phyloP scores from a whole-genome alignment of 768 basidiomycete genomes.

The Rhodotorula graminis region DNA sequence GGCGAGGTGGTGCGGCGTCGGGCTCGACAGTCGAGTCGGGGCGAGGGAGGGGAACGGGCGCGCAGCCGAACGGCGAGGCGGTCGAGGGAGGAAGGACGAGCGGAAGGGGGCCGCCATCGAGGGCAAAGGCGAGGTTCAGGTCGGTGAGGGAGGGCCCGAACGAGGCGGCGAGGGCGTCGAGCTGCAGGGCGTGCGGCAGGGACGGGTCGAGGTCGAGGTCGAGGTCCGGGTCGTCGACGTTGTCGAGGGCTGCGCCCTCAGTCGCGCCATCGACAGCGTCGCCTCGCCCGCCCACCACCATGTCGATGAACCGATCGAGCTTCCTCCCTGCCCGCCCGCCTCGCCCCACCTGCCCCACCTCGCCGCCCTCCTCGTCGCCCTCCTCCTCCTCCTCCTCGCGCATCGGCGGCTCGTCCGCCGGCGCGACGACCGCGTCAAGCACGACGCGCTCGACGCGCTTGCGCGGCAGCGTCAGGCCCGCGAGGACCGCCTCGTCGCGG shows the following conservation, averaged over 20 bases:
- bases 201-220: background rate
- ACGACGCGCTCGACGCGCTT: background rate
- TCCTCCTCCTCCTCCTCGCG: background rate
- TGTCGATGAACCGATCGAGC: slow-evolving; percentile 5
- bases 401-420: background rate
- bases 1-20: background rate
- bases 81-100: background rate
- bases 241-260: too few species aligned
- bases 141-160: slow-evolving; percentile 28
- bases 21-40: background rate
- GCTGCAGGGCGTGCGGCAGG: background rate
- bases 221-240: too few species aligned
- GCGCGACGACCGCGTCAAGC: background rate
- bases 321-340: background rate
- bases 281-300: background rate
- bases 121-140: background rate
- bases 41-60: slow-evolving; percentile 4
- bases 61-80: slow-evolving; percentile 25
- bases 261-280: too few species aligned
- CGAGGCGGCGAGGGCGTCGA: slow-evolving; percentile 24
- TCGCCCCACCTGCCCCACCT: too few species aligned
- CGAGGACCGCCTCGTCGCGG: slow-evolving; percentile 32
- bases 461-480: slow-evolving; percentile 1
- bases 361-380: background rate
- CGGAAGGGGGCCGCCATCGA: slow-evolving; percentile 16